Evolutionary conservation across 768 basidiomycete genomes (phyloP).

Genomic region (Lepiota brunneoincarnata): DNA sequence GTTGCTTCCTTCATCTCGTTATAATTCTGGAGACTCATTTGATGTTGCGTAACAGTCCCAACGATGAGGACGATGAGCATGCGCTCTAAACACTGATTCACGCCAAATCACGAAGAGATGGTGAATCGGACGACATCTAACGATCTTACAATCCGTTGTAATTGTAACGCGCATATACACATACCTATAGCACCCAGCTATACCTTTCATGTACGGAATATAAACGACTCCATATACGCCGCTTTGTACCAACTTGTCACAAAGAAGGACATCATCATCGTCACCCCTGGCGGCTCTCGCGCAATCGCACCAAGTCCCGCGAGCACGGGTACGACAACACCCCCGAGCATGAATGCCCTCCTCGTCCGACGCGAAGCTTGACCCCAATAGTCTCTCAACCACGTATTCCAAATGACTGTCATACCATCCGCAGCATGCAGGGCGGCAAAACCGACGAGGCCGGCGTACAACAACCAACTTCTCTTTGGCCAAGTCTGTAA

Average conservation of each 20-base stretch:
- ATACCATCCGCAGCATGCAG: constrained; percentile 66
- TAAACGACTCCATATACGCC: constrained; percentile 27
- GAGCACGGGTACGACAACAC: constrained; percentile 48
- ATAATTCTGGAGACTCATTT: constrained; percentile 12
- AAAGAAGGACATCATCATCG: constrained; percentile 52
- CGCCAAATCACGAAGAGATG: not conserved
- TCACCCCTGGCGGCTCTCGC: constrained; percentile 57
- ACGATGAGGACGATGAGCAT: constrained; percentile 66
- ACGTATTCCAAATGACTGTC: constrained; percentile 49
- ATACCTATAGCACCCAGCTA: not conserved
- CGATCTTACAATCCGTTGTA: no score
- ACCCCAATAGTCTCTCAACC: constrained; percentile 29
- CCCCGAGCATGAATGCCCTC: constrained; percentile 27
- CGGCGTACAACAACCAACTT: constrained; percentile 61
- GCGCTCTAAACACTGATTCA: constrained; percentile 30
- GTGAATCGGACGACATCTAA: no score
- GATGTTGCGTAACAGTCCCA: constrained; percentile 40
- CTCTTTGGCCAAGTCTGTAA: constrained; percentile 59
- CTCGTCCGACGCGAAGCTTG: constrained; percentile 18
- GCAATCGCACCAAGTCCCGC: constrained; percentile 53
- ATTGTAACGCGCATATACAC: not conserved
- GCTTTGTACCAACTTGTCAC: constrained; percentile 49
- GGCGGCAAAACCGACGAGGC: constrained; percentile 51
- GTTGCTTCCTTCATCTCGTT: not conserved
- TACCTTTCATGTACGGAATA: not conserved